Percentiles rank a stretch among this genome's conserved stretches.
Evolutionary conservation across 163 green algal genomes (phyloP).

Genomic region (Chlamydomonas reinhardtii): DNA sequence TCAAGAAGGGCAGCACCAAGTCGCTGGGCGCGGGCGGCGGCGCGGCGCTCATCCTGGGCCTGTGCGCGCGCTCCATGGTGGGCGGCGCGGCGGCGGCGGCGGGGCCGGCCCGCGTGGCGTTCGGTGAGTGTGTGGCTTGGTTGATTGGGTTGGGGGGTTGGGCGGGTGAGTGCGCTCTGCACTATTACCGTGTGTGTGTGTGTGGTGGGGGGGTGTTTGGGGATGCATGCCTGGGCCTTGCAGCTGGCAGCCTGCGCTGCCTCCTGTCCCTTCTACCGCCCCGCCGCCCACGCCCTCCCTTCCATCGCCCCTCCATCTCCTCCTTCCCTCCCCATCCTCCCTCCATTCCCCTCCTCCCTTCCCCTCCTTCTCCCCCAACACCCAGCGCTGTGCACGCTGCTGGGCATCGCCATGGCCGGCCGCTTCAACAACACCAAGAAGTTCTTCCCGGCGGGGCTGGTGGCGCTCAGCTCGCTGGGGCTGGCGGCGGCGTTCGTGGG

Average conservation of each 20-base stretch:
- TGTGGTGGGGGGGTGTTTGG: no score
- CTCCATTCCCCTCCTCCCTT: neutral
- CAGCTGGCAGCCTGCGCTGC: no score
- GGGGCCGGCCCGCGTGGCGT: conserved; percentile 41
- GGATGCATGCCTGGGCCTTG: no score
- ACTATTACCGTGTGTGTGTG: no score
- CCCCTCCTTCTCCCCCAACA: neutral
- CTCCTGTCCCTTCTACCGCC: no score
- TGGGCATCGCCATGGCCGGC: conserved; percentile 36
- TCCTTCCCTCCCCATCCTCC: no score
- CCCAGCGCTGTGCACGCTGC: conserved; percentile 40
- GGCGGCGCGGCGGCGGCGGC: conserved; percentile 8
- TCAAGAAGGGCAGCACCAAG: conserved; percentile 32
- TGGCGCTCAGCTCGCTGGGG: conserved; percentile 11
- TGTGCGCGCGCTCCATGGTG: conserved; percentile 47
- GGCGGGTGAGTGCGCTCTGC: no score
- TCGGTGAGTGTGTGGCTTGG: conserved; percentile 49
- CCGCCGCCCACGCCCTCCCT: no score
- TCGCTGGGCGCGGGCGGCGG: conserved; percentile 20
- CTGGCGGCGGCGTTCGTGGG: conserved; percentile 35
- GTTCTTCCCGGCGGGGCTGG: conserved; percentile 46
- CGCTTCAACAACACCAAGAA: conserved; percentile 52
- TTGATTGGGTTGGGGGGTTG: no score
- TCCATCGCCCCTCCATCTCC: no score
- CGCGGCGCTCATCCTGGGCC: conserved; percentile 33